Conservation (phyloP, 345 rosid species). For the Firmiana major region DNA sequence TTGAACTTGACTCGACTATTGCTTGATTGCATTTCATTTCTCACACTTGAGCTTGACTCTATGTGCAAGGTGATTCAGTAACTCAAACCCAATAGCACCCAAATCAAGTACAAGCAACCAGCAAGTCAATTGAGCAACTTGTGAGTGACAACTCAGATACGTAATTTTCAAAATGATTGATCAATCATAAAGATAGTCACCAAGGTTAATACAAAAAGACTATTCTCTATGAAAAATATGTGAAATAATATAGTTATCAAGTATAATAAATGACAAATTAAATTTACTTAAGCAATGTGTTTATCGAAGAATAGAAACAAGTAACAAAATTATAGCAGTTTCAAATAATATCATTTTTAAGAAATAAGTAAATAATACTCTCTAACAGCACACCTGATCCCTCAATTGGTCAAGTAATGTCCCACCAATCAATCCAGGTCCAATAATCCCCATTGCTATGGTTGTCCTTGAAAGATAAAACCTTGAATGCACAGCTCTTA, state of each 20-base stretch:
- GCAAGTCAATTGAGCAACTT: not conserved
- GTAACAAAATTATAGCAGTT: not conserved
- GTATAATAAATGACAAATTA: not conserved
- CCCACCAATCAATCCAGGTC: slow-evolving; percentile 94
- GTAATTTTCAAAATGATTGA: not conserved
- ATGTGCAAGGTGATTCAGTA: not conserved
- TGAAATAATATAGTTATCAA: not conserved
- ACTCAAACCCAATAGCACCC: not conserved
- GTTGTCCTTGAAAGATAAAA: slow-evolving; percentile 93
- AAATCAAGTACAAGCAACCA: not conserved
- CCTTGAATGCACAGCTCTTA: slow-evolving; percentile 96
- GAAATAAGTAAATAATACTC: not conserved
- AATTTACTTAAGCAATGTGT: not conserved
- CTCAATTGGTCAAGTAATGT: slow-evolving; percentile 92
- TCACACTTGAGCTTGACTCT: no score
- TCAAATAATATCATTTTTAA: not conserved
- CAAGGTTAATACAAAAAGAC: not conserved
- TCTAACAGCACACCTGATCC: slow-evolving; percentile 64
- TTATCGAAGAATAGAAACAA: not conserved
- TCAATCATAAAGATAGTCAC: not conserved
- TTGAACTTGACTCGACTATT: not conserved
- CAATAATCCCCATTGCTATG: slow-evolving; percentile 88
- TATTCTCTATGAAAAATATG: not conserved
- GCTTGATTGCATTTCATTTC: no score
- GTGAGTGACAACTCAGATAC: not conserved